phyloP scores from a whole-genome alignment of 2,329 filamentous ascomycete species.

The Ophiosphaerella herpotricha region DNA sequence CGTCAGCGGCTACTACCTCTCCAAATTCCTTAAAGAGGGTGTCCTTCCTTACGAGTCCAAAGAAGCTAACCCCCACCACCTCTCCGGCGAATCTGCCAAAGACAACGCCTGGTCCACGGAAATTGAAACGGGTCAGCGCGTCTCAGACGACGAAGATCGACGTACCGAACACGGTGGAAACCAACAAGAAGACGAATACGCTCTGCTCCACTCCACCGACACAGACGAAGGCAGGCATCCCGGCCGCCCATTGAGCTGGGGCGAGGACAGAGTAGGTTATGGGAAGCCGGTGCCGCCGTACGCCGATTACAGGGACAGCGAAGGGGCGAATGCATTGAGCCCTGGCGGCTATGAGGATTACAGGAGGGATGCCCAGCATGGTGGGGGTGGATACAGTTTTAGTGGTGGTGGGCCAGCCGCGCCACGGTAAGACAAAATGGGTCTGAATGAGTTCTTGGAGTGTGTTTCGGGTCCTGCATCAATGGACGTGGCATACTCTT shows the following conservation, averaged over 20 bases:
- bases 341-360: conserved; percentile 45
- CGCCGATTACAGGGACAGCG: conserved; percentile 47
- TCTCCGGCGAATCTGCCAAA: conserved; percentile 35
- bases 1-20: conserved; percentile 60
- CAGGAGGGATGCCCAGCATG: conserved; percentile 19
- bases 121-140: conserved; percentile 47
- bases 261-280: conserved; percentile 34
- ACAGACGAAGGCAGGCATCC: conserved; percentile 48
- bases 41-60: conserved; percentile 53
- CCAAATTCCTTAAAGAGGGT: conserved; percentile 62
- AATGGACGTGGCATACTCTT: no score
- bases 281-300: conserved; percentile 25
- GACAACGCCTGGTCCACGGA: conserved; percentile 53
- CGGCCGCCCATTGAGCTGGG: conserved; percentile 47
- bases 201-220: conserved; percentile 52
- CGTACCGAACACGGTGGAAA: conserved; percentile 46
- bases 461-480: no score
- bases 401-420: no score
- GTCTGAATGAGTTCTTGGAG: no score
- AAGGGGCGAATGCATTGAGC: conserved; percentile 35
- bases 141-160: conserved; percentile 49
- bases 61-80: conserved; percentile 52
- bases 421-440: no score
- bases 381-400: conserved; percentile 8
- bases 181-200: conserved; percentile 58